Base-by-base conservation (phyloP, 2,329 filamentous ascomycete genomes). In the Westerdykella ornata region DNA sequence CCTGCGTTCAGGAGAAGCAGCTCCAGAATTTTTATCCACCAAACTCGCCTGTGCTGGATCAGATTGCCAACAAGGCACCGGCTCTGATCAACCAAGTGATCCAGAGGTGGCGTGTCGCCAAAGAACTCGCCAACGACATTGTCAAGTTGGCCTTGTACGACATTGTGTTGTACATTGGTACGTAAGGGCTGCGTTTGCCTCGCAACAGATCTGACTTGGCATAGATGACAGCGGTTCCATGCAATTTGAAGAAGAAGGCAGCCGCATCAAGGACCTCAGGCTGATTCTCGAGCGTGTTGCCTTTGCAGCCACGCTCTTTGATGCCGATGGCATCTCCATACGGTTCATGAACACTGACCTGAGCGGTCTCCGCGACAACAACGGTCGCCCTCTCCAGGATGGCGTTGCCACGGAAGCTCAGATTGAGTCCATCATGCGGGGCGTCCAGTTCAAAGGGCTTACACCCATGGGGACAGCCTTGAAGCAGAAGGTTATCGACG, bases 171-270 rank as follows among this genome's bases (percentile, higher is more conserved):
- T 82, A 80, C 57, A 77, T 82, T 41, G 67, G 63, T 67, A 53
- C 20, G 57, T 56, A 14, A 14, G 2, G 9, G 8, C 36, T 4
- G 13, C 9, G 31, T 17, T 38, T 35, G 31, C 20, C 4, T 20
- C n/a, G 30, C 30, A 33, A n/a, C n/a, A 15, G 37, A 9, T 26
- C 49, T 59, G 34, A 60, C 36, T n/a, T 12, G 22, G 5, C 12
- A 3, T 37, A 69, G 80, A 84, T 51, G 81, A 85, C 67, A 81
- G 77, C 57, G 81, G 81, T 33, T 84, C 80, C 15, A 84, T 85
- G 72, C 72, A 76, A 42, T 83, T 84, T 49, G 80, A 83, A 54
- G 80, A 84, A 57, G 73, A 76, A 43, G 81, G 80, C 33, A 73
- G 79, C 53, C 77, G 81, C 45, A 82, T 84, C 65, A 75, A 80